A percentile compares a stretch with the other conserved stretches of the same genome.
These are phyloP conservation scores for Dictyophora rubrovolvata DNA, from an alignment of 768 basidiomycete species.

Conservation along the genomic window DNA sequence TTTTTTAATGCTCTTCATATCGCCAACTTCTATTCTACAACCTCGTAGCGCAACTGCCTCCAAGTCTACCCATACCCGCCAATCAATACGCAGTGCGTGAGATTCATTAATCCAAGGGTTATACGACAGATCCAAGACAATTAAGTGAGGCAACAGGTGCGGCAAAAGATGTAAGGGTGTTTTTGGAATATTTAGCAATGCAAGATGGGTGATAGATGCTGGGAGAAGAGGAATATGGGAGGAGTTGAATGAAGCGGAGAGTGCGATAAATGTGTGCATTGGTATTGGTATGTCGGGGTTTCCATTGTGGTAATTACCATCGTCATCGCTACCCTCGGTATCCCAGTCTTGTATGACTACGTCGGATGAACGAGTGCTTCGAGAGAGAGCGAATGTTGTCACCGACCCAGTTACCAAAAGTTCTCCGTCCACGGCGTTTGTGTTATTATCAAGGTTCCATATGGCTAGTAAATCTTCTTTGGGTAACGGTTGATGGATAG, in stretches of 20 bases:
- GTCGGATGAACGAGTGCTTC: constrained; percentile 32
- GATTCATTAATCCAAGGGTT: constrained; percentile 35
- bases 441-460: constrained; percentile 30
- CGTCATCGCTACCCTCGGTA: constrained; percentile 10
- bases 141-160: constrained; percentile 47
- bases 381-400: constrained; percentile 26
- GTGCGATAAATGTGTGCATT: constrained; percentile 39
- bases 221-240: constrained; percentile 38
- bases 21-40: constrained; percentile 35
- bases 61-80: constrained; percentile 46
- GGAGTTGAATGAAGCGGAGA: constrained; percentile 36
- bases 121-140: constrained; percentile 58
- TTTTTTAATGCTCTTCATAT: constrained; percentile 23
- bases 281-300: constrained; percentile 17
- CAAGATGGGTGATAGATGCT: constrained; percentile 53
- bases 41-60: constrained; percentile 45
- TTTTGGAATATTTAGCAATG: constrained; percentile 42
- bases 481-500: constrained; percentile 46
- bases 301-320: constrained; percentile 40
- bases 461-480: constrained; percentile 40
- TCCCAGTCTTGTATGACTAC: constrained; percentile 12
- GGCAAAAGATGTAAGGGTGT: constrained; percentile 50
- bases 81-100: constrained; percentile 22
- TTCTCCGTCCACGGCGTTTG: constrained; percentile 49
- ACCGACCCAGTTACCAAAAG: constrained; percentile 52